phyloP scores from a whole-genome alignment of 345 rosid species.

The Eucalyptus caleyi region DNA sequence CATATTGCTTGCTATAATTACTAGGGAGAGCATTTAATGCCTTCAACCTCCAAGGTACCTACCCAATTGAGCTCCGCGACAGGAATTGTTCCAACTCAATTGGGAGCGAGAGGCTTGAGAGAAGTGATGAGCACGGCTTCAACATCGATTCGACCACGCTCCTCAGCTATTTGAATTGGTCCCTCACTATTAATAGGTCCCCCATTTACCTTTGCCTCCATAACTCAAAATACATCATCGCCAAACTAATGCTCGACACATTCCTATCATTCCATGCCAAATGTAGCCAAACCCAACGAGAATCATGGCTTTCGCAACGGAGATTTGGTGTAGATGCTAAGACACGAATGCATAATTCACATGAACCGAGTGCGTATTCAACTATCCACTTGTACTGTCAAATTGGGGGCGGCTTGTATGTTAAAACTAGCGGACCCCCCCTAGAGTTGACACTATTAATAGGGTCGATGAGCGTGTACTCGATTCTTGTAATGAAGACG shows the following conservation, averaged over 20 bases:
- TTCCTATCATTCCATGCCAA: background rate
- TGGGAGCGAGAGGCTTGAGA: background rate
- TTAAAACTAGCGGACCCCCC: background rate
- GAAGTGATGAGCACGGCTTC: background rate
- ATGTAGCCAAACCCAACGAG: background rate
- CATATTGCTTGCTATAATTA: background rate
- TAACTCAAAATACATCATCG: background rate
- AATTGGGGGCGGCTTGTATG: background rate
- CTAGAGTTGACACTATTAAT: background rate
- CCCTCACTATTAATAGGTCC: background rate
- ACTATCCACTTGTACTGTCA: background rate
- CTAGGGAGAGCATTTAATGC: background rate
- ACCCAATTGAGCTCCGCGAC: background rate
- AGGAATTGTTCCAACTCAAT: background rate
- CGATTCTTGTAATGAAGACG: background rate
- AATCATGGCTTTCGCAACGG: background rate
- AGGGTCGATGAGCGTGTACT: background rate
- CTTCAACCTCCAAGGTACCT: background rate
- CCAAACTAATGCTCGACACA: background rate
- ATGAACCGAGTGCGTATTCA: background rate
- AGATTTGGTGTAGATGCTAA: background rate
- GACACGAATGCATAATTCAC: background rate
- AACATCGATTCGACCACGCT: background rate
- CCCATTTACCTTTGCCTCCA: background rate
- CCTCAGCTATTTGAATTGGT: background rate